Evolutionary conservation across 805 yeast species (phyloP).

Genomic region (Saccharomycopsis lassenensis): DNA sequence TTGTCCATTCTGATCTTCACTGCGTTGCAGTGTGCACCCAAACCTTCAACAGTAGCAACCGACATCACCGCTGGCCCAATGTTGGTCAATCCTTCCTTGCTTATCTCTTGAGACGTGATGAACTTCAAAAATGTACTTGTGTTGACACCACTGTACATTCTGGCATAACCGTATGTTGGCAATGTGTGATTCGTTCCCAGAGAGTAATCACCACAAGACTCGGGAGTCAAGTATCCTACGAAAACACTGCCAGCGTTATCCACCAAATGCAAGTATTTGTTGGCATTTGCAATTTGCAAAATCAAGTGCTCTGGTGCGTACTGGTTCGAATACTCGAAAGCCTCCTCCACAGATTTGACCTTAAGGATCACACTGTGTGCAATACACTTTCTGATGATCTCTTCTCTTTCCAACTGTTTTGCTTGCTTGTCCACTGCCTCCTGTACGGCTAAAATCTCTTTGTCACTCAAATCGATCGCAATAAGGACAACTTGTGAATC

Average conservation of each 20-base stretch:
- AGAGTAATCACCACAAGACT: slow-evolving; percentile 96
- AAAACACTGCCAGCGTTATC: slow-evolving; percentile 94
- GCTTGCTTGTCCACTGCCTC: slow-evolving; percentile 83
- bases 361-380: slow-evolving; percentile 77
- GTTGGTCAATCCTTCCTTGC: slow-evolving; percentile 70
- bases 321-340: slow-evolving; percentile 74
- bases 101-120: slow-evolving; percentile 87
- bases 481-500: slow-evolving; percentile 94
- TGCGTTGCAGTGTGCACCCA: slow-evolving; percentile 96
- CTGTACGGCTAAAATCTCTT: slow-evolving; percentile 59
- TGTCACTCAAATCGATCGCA: slow-evolving; percentile 59
- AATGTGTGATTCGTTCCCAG: slow-evolving; percentile 97
- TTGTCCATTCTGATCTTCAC: slow-evolving; percentile 89
- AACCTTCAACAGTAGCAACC: slow-evolving; percentile 90
- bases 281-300: slow-evolving; percentile 76
- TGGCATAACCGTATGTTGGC: slow-evolving; percentile 97
- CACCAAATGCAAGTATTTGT: slow-evolving; percentile 56
- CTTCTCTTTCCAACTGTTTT: slow-evolving; percentile 74
- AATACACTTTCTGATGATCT: slow-evolving; percentile 84
- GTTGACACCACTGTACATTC: slow-evolving; percentile 95
- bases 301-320: slow-evolving; percentile 98
- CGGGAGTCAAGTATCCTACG: slow-evolving; percentile 95
- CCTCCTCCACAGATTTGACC: slow-evolving; percentile 64
- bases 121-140: slow-evolving; percentile 93
- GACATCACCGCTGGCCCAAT: slow-evolving; percentile 97